Conservation (phyloP, 2,329 filamentous ascomycete species). For the Scedosporium aurantiacum region DNA sequence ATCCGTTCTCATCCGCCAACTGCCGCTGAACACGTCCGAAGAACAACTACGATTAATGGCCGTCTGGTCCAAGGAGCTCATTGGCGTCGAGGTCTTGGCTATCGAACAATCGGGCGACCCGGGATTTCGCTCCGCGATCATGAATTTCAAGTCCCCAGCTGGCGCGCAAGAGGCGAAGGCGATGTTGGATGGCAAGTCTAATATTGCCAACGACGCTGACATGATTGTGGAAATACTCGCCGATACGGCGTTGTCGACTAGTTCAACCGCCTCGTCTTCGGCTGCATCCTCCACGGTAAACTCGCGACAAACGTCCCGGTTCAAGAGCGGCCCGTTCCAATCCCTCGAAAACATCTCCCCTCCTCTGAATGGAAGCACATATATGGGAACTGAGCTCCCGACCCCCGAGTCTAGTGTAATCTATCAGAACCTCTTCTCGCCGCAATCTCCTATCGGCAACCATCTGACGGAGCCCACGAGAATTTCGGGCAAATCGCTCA, state of each 20-base stretch:
- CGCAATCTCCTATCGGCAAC: slow-evolving; percentile 62
- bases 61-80: slow-evolving; percentile 45
- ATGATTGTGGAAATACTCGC: slow-evolving; percentile 48
- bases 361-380: slow-evolving; percentile 42
- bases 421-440: slow-evolving; percentile 57
- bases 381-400: slow-evolving; percentile 46
- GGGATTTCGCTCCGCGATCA: slow-evolving; percentile 38
- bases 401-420: slow-evolving; percentile 41
- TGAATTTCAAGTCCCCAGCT: slow-evolving; percentile 40
- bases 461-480: slow-evolving; percentile 51
- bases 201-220: slow-evolving; percentile 36
- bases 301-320: slow-evolving; percentile 39
- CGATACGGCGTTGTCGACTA: slow-evolving; percentile 18
- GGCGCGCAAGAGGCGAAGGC: slow-evolving; percentile 46
- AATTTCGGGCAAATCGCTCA: slow-evolving; percentile 58
- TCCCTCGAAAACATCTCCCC: slow-evolving; percentile 51
- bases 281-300: slow-evolving; percentile 24
- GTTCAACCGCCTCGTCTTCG: slow-evolving; percentile 30
- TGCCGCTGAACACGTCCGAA: slow-evolving; percentile 42
- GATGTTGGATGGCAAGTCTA: slow-evolving; percentile 45
- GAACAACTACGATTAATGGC: slow-evolving; percentile 46
- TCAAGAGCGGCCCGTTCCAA: slow-evolving; percentile 49
- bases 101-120: slow-evolving; percentile 37
- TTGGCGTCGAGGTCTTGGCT: slow-evolving; percentile 38
- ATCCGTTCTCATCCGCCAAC: slow-evolving; percentile 39